These are phyloP conservation scores for Trichoderma semiorbis DNA, from an alignment of 2,329 filamentous ascomycete species.

Conservation along the genomic window DNA sequence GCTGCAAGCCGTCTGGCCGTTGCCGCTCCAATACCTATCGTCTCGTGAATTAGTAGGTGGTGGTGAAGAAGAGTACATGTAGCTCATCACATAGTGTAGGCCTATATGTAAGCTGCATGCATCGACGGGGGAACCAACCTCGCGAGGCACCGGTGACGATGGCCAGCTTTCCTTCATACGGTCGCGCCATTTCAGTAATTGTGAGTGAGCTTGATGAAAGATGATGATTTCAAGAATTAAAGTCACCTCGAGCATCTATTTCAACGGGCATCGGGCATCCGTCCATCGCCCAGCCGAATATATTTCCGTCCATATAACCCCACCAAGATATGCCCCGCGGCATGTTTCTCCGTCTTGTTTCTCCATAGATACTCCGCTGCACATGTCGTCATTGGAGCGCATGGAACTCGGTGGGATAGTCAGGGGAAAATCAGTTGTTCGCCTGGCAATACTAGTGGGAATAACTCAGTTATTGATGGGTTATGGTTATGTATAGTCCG, in stretches of 20 bases:
- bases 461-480: not conserved
- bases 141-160: slow-evolving; percentile 35
- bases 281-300: not conserved
- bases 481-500: not conserved
- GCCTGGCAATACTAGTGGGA: not conserved
- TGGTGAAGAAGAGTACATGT: not conserved
- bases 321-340: slow-evolving; percentile 1
- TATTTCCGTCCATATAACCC: not conserved
- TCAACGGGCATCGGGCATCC: not conserved
- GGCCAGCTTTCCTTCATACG: slow-evolving; percentile 33
- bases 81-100: not conserved
- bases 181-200: slow-evolving; percentile 21
- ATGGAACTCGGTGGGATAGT: not conserved
- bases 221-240: not conserved
- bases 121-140: slow-evolving; percentile 24
- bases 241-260: not conserved
- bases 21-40: slow-evolving; percentile 51
- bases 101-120: not conserved
- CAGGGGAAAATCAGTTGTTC: not conserved
- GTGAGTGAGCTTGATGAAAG: not conserved
- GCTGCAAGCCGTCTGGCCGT: slow-evolving; percentile 55
- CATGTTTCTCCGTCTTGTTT: not conserved
- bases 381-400: slow-evolving; percentile 12
- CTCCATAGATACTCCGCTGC: slow-evolving; percentile 11
- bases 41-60: not conserved